Evolutionary conservation across 1,139 yeast genomes (phyloP), one percentile per base, ranked within the genome.

Genomic region (Kodamaea alishanica): DNA sequence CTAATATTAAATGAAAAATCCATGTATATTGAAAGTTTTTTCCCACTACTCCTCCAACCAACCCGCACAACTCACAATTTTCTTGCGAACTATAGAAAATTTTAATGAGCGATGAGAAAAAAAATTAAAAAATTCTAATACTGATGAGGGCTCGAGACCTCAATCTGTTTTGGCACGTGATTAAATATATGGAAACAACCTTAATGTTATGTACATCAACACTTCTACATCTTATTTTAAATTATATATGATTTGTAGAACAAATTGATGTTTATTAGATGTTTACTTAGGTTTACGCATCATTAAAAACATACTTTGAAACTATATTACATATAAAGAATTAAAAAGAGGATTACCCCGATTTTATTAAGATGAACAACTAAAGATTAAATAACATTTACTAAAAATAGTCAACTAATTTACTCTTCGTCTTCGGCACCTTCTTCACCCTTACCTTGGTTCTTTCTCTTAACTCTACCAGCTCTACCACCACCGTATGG

Each of bases 401-500:
- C 35, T 42, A 34, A 33, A 30, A 30, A 33, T 34, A 38, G 31
- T 37, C 48, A 51, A 54, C 41, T 52, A 51, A 62, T 63, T 73
- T 77, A 76, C 65, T 75, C 78, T 51, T 69, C 76, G 60, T 76
- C 94, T 56, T 71, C 92, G 51, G 67, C 87, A 50, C 68, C 92
- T 49, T 67, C 89, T 55, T 66, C 79, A 58, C 69, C 81, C 71
- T 79, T 82, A 69, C 75, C 82, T 71, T 84, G 86, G 82, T 85
- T 81, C 79, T 81, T 90, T 87, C 98, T 89, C 84, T 94, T 94
- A 66, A 88, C 96, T 83, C 98, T 94, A 74, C 99, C 99, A 62
- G 98, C 94, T 81, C 98, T 92, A 63, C 97, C 98, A 79, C 98
- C 98, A 73, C 98, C 98, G 88, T 87, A 92, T 75, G 99, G 98